Base-by-base conservation (phyloP, 768 basidiomycete species). In the Termitomyces sp. region DNA sequence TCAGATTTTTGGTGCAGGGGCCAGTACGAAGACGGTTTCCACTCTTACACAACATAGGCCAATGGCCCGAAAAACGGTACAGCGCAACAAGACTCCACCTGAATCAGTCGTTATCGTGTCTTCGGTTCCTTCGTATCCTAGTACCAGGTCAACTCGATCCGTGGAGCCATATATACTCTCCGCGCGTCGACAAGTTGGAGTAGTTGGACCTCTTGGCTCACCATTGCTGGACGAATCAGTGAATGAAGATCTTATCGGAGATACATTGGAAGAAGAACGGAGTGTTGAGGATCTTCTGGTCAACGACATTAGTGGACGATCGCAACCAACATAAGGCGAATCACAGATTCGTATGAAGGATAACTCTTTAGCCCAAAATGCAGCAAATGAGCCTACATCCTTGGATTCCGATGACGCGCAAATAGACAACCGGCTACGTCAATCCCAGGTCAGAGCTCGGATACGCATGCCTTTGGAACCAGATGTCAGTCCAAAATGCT, bases 371-470 rank as follows among this genome's bases (percentile, higher is more conserved):
- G 44, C 12, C 44, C 33, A 43, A 40, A 33, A 22, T n/a, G 36
- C 51, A n/a, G 22, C 26, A 33, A n/a, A 18, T 40, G 18, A 53
- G 18, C 33, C 22, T 33, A 32, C 3, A 6, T 24, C 60, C 13
- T 24, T 72, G 52, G 72, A 71, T 12, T 66, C 67, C 2, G 73
- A 74, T 40, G 73, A 74, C 45, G 66, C 63, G 8, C 68, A 72
- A 46, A 69, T 48, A 3, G 56, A 61, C 24, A 46, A 22, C 22
- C 20, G 10, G 53, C 45, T 66, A 12, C 59, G 53, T 18, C 63
- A 43, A 24, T 38, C 58, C 6, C 33, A 16, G 22, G 16, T 36
- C 16, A 35, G 18, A 4, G 24, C 53, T n/a, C 6, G 12, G 32
- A 20, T 26, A 50, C 38, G 13, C 44, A 43, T 53, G 26, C n/a